phyloP scores from a whole-genome alignment of 2,329 filamentous ascomycete genomes.

The Colletotrichum sp. region DNA sequence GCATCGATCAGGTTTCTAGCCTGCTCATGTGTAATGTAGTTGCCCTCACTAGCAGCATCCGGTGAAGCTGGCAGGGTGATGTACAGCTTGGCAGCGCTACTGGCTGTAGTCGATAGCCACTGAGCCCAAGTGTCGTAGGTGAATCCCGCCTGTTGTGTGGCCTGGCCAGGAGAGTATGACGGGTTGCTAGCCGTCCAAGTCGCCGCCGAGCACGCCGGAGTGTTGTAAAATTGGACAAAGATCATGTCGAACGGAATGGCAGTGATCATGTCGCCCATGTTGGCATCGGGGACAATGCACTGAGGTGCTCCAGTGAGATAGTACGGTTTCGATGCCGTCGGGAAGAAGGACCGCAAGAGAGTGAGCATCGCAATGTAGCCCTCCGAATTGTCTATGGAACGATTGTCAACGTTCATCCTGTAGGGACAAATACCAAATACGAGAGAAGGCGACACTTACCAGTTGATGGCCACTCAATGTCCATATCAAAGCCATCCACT shows the following conservation, averaged over 20 bases:
- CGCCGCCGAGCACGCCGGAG: slow-evolving; percentile 41
- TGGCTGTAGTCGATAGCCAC: slow-evolving; percentile 28
- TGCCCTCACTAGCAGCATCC: slow-evolving; percentile 24
- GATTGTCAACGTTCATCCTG: neutral
- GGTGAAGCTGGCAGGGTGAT: slow-evolving; percentile 34
- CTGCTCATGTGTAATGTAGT: slow-evolving; percentile 27
- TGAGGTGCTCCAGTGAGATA: slow-evolving; percentile 54
- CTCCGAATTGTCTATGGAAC: slow-evolving; percentile 26
- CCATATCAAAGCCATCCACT: slow-evolving; percentile 35
- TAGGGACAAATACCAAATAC: neutral
- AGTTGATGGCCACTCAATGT: slow-evolving; percentile 35
- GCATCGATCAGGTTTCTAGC: slow-evolving; percentile 28
- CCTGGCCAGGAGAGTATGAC: slow-evolving; percentile 27
- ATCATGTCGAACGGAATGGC: slow-evolving; percentile 43
- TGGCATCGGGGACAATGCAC: slow-evolving; percentile 40
- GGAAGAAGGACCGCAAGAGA: slow-evolving; percentile 29
- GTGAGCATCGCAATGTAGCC: slow-evolving; percentile 34
- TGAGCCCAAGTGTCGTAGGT: slow-evolving; percentile 34
- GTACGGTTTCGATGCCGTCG: slow-evolving; percentile 29
- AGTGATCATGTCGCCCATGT: slow-evolving; percentile 48
- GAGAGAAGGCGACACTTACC: neutral
- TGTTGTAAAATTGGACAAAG: slow-evolving; percentile 56
- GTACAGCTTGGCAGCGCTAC: slow-evolving; percentile 30
- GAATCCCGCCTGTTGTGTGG: slow-evolving; percentile 25
- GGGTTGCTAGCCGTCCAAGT: slow-evolving; percentile 27